These are phyloP conservation scores for Rhodomyrtus tomentosa DNA, from an alignment of 345 rosid genomes.

Conservation along the genomic window DNA sequence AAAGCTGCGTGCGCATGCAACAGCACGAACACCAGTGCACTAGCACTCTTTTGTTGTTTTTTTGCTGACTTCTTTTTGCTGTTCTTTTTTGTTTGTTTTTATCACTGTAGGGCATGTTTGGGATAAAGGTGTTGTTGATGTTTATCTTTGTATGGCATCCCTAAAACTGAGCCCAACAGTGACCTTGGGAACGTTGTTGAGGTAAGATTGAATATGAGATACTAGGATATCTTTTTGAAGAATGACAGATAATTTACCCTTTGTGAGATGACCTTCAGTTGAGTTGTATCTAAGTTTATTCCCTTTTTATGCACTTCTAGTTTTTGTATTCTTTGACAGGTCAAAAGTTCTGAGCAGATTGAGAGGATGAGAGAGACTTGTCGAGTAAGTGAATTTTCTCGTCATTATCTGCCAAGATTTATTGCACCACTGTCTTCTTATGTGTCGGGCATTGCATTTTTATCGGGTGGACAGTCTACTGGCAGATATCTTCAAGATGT, in stretches of 20 bases:
- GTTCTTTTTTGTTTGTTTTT: neutral
- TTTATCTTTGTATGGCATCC: slow-evolving; percentile 68
- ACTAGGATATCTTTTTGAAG: neutral
- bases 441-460: neutral
- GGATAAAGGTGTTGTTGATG: too few species aligned
- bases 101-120: too few species aligned
- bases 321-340: slow-evolving; percentile 30
- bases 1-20: neutral
- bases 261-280: neutral
- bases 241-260: neutral
- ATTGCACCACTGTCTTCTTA: neutral
- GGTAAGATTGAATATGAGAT: slow-evolving; percentile 21
- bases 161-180: slow-evolving; percentile 81
- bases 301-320: neutral
- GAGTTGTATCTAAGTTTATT: neutral
- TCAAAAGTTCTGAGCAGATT: slow-evolving; percentile 78
- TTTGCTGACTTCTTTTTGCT: neutral
- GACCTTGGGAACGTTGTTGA: slow-evolving; percentile 77
- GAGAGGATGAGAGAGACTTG: slow-evolving; percentile 86
- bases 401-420: neutral
- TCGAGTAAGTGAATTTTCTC: slow-evolving; percentile 37
- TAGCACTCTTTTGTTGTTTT: neutral
- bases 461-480: neutral
- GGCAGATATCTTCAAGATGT: neutral
- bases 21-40: neutral